Evolutionary conservation across 768 basidiomycete genomes (phyloP).

Genomic region (Lepiota subincarnata): DNA sequence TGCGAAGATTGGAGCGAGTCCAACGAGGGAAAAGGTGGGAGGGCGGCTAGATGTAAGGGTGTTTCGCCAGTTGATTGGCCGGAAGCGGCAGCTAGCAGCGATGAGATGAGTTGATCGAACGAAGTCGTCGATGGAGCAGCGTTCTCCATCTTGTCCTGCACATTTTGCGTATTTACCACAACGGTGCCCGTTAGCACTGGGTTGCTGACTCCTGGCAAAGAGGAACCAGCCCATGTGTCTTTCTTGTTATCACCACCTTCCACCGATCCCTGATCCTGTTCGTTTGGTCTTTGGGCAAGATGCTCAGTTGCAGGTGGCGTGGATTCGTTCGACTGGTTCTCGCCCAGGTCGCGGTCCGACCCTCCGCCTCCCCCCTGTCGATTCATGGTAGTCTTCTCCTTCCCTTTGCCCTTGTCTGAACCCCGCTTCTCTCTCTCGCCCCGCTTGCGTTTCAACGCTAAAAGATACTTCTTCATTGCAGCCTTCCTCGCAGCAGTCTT

Average conservation of each 20-base stretch:
- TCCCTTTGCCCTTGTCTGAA: not conserved
- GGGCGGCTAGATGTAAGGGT: not conserved
- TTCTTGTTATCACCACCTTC: no score
- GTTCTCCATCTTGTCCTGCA: not conserved
- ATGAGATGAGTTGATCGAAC: slow-evolving; percentile 7
- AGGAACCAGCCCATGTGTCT: no score
- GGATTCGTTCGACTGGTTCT: not conserved
- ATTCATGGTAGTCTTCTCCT: not conserved
- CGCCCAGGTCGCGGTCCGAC: slow-evolving; percentile 4
- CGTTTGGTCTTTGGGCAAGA: not conserved
- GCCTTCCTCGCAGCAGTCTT: slow-evolving; percentile 60
- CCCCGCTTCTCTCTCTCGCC: slow-evolving; percentile 17
- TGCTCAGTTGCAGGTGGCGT: not conserved
- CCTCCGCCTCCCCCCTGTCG: not conserved
- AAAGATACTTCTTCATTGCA: slow-evolving; percentile 46
- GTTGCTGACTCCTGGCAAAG: no score
- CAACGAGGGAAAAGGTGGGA: not conserved
- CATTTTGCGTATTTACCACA: not conserved
- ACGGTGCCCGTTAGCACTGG: no score
- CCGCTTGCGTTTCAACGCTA: slow-evolving; percentile 13
- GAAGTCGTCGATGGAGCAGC: not conserved
- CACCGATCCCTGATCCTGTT: not conserved
- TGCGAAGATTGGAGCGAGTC: not conserved
- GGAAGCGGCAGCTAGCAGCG: slow-evolving; percentile 2
- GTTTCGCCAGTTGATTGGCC: not conserved